These are phyloP conservation scores for Melaleuca quinquenervia DNA, from an alignment of 345 rosid genomes.

Conservation along the genomic window DNA sequence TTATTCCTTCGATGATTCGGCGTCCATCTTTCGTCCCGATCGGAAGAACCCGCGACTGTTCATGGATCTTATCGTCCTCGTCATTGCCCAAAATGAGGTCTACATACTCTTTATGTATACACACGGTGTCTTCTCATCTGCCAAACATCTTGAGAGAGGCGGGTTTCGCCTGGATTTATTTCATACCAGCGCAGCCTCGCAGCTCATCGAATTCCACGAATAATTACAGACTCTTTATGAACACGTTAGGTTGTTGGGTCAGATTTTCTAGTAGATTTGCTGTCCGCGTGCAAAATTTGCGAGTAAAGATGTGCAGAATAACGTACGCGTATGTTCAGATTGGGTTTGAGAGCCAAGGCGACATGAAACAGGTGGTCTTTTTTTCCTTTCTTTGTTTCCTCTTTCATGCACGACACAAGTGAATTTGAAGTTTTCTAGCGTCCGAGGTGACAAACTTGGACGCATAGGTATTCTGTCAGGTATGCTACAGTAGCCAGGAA, in stretches of 20 bases:
- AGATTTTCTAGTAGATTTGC: fast-evolving
- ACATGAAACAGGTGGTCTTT: not conserved
- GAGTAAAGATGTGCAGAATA: no score
- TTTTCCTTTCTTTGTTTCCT: not conserved
- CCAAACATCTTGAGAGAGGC: not conserved
- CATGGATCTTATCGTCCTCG: not conserved
- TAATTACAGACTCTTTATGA: not conserved
- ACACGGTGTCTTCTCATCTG: not conserved
- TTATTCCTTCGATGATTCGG: not conserved
- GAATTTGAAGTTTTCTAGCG: not conserved
- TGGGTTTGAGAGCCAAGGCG: not conserved
- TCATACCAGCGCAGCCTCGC: not conserved
- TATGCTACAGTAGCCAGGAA: not conserved
- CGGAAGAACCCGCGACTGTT: not conserved
- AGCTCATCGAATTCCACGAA: fast-evolving
- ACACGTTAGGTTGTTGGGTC: fast-evolving
- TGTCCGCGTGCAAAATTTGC: fast-evolving
- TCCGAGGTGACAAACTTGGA: not conserved
- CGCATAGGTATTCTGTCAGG: not conserved
- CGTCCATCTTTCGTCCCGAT: not conserved
- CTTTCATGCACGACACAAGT: not conserved
- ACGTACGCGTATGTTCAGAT: fast-evolving
- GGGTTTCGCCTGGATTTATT: not conserved
- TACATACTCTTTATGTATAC: not conserved
- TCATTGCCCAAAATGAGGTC: not conserved